Evolutionary conservation across 2,329 filamentous ascomycete genomes (phyloP).

Genomic region (Phoma sp.): DNA sequence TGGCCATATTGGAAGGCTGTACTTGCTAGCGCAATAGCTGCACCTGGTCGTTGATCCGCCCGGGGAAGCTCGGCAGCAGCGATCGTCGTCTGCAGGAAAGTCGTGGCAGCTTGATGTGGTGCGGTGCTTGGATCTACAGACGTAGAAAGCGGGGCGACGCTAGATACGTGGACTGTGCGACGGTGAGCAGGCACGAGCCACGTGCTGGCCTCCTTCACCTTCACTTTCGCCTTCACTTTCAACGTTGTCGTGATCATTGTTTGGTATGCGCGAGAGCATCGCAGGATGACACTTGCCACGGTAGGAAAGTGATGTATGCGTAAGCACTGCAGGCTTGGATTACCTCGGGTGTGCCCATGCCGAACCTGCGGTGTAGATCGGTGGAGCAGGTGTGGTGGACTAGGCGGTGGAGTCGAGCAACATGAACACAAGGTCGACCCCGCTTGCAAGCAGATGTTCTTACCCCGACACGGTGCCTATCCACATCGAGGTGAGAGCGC

Average conservation of each 20-base stretch:
- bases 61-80: slow-evolving; percentile 6
- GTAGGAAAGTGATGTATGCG: background rate
- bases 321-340: background rate
- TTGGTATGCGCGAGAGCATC: background rate
- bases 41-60: background rate
- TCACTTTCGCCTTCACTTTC: background rate
- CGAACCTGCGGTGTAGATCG: slow-evolving; percentile 8
- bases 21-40: background rate
- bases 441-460: background rate
- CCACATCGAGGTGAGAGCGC: background rate
- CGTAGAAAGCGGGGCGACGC: background rate
- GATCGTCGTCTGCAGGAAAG: background rate
- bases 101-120: background rate
- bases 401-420: background rate
- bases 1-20: background rate
- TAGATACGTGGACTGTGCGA: background rate
- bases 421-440: background rate
- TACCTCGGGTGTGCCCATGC: background rate
- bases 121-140: background rate
- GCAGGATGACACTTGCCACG: background rate
- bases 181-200: background rate
- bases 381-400: slow-evolving; percentile 1
- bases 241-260: background rate
- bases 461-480: background rate
- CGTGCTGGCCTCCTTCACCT: background rate